Evolutionary conservation across 2,329 filamentous ascomycete genomes (phyloP), one percentile per base, ranked within the genome.

Genomic region (Colletotrichum sp.): DNA sequence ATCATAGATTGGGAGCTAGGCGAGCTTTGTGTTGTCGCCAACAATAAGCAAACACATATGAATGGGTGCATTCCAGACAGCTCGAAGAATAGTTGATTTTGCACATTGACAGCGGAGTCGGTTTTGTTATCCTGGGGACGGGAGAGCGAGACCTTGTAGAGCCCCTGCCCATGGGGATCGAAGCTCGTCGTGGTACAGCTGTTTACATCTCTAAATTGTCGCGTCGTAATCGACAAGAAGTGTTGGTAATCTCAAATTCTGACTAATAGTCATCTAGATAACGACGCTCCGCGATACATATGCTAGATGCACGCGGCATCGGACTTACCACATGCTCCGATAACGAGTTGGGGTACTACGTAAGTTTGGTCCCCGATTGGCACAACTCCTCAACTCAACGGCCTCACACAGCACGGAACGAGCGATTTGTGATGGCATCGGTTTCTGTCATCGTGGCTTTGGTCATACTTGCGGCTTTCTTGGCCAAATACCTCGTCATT

Each of bases 51-150:
- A n/a, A n/a, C 5, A n/a, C 9, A 44, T 44, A 1, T n/a, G 3
- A 12, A 2, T 12, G 1, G 18, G 16, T n/a, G 18, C 39, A 2
- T 18, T 44, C 1, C 18, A 12, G 18, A n/a, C 39, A 49, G 18
- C 18, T 12, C 0, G 44, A 21, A 49, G 10, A 13, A 49, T 4
- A 5, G 0, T 49, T 21, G 44, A 4, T 21, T 1, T 52, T 21
- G 44, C n/a, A 1, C 10, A 52, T 52, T 13, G n/a, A 52, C 10
- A 5, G 2, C 3, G 5, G 10, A 52, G 1, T 2, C 10, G 10
- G n/a, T 52, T 0, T 1, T 13, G 0, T 3, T 52, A 21, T 52
- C 6, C 10, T 52, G 1, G 1, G 10, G 0, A 49, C 4, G 10
- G n/a, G 6, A 49, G 0, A 21, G 2, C 44, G n/a, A 52, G n/a